Evolutionary conservation across 2,329 filamentous ascomycete species (phyloP), one percentile per base, ranked within the genome.

Genomic region (Penicillium capsulatum): DNA sequence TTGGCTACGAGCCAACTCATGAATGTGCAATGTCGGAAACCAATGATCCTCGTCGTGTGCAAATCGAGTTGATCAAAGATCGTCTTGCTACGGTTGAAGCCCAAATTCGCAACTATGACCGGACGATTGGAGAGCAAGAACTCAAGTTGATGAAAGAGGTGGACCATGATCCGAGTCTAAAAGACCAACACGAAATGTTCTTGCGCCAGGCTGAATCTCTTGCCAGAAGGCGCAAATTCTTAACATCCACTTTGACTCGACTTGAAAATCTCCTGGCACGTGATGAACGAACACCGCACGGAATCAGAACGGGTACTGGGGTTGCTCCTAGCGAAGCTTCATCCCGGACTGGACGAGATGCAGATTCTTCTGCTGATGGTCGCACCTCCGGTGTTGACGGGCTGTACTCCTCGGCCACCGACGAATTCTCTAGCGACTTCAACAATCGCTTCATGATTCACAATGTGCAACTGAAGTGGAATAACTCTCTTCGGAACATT

Each of bases 401-500:
- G 10, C 70, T 84, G 37, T 81, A 87, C 48, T 76, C 83, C 2
- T 80, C 82, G 2, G 79, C 83, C 1, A 78, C 83, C 3, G 79
- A 85, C 11, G 89, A 96, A 50, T 91, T 91, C 51, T 83, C 86
- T 34, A 95, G 86, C 63, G 90, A 97, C 60, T 98, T 96, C 72
- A 92, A 94, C 62, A 98, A 98, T 59, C 85, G 92, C 2, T 98
- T 98, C 70, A 91, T 97, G 54, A 85, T 98, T 36, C 92, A 98
- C 71, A 98, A 98, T 56, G 79, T 94, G 61, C 92, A 98, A 58
- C 72, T 98, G 41, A 98, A 98, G 65, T 98, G 92, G 92, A 97
- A 95, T 69, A 98, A 98, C 55, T 80, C 90, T 8, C 69, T 98
- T 26, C 81, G 92, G 43, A 97, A 98, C 59, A 96, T 96, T 56